phyloP scores from a whole-genome alignment of 768 basidiomycete genomes.

The Galerina sulciceps region DNA sequence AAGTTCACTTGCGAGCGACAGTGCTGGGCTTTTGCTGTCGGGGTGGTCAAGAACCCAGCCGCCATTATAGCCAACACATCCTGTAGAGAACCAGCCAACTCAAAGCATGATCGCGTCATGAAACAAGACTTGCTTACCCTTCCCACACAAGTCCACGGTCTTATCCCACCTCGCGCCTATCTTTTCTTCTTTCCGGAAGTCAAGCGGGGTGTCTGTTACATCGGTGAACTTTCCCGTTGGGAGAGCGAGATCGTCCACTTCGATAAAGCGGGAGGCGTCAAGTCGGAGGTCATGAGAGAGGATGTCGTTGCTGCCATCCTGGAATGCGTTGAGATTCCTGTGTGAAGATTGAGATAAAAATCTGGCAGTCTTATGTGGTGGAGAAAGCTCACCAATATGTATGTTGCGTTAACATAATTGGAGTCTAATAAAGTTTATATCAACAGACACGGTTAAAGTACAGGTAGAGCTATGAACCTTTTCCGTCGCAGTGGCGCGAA shows the following conservation, averaged over 20 bases:
- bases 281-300: slow-evolving; percentile 36
- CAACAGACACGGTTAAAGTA: neutral
- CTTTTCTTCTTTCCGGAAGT: slow-evolving; percentile 40
- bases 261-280: slow-evolving; percentile 39
- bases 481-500: slow-evolving; percentile 52
- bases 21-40: slow-evolving; percentile 28
- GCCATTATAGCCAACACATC: slow-evolving; percentile 53
- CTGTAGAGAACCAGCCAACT: slow-evolving; percentile 22
- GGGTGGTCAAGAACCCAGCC: slow-evolving; percentile 52
- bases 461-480: slow-evolving; percentile 26
- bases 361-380: neutral
- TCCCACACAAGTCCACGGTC: slow-evolving; percentile 30
- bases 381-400: slow-evolving; percentile 46
- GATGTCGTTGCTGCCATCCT: slow-evolving; percentile 40
- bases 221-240: slow-evolving; percentile 41
- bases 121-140: slow-evolving; percentile 21
- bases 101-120: neutral
- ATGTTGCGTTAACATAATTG: slow-evolving; percentile 62
- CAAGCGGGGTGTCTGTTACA: slow-evolving; percentile 37
- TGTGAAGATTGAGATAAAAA: neutral
- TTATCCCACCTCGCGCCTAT: slow-evolving; percentile 40
- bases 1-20: slow-evolving; percentile 49
- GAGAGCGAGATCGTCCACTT: slow-evolving; percentile 38
- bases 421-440: slow-evolving; percentile 38
- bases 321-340: slow-evolving; percentile 59